Conservation (phyloP, 345 rosid species). For the Combretum micranthum region DNA sequence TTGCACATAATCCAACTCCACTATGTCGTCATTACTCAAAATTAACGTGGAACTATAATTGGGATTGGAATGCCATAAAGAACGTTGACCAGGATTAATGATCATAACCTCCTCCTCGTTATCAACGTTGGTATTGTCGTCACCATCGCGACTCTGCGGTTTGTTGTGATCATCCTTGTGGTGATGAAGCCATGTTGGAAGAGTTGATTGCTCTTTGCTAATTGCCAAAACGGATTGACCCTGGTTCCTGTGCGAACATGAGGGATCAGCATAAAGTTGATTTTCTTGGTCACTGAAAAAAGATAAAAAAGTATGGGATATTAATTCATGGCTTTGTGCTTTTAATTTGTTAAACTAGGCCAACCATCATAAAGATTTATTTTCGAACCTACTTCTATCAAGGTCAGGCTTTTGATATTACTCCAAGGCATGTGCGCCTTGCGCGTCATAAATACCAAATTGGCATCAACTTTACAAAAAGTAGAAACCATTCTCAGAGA, state of each 20-base stretch:
- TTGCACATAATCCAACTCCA: background rate
- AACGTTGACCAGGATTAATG: background rate
- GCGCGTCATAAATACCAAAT: no score
- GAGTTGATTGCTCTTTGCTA: conserved; percentile 21
- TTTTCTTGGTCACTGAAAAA: conserved; percentile 29
- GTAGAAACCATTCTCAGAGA: no score
- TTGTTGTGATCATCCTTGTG: conserved; percentile 43
- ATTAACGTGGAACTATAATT: background rate
- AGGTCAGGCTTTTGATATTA: no score
- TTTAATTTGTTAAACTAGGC: no score
- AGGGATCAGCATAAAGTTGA: conserved; percentile 37
- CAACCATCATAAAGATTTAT: background rate
- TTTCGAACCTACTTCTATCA: background rate
- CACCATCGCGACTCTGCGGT: background rate
- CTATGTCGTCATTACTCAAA: background rate
- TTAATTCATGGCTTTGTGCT: no score
- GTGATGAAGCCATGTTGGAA: conserved; percentile 72
- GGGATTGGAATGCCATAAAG: background rate
- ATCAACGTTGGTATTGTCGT: background rate
- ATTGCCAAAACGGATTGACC: conserved; percentile 28
- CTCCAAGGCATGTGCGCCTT: no score
- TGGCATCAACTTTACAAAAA: no score
- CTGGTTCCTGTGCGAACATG: conserved; percentile 41
- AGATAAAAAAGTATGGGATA: background rate
- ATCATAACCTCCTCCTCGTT: conserved; percentile 30